Base-by-base conservation (phyloP, 768 basidiomycete genomes). In the Tylopilus felleus region DNA sequence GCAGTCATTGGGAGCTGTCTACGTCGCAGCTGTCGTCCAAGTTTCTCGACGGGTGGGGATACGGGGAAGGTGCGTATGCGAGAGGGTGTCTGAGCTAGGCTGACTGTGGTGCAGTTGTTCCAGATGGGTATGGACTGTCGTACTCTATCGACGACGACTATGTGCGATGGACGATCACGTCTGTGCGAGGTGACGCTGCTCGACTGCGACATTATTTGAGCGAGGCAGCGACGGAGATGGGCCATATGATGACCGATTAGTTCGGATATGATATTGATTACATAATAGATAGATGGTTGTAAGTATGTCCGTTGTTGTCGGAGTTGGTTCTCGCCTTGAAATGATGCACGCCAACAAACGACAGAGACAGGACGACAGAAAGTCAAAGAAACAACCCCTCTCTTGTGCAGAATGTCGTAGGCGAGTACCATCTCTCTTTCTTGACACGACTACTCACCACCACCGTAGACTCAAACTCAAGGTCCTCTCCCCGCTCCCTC, bases 21-120 rank as follows among this genome's bases (percentile, higher is more conserved):
- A 99, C 97, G 19, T 88, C 86, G 57, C 91, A 97, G 71, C 74
- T 98, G 53, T 87, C 85, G 47, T 86, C 83, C 41, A 77, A 77
- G 47, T 94, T 80, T 69, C 75, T 99, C 31, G 91, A 95, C 61
- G 93, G 93, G 21, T 98, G 96, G 96, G 97, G 96, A 14, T 98
- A 98, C 66, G 93, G 94, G 8, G 92, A 96, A 80, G 90, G 90
- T 91, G 54, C 35, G n/a, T 0, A 28, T 27, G 54, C 8, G 17
- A 1, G 33, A n/a, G 16, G 31, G 33, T 4, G 39, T 10, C 29
- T 25, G 14, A 40, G 35, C n/a, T 22, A 8, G 41, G 64, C 63
- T 64, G 53, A 55, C n/a, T 8, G 19, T 17, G 1, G 8, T 5
- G 16, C 55, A 89, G 95, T 98, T 27, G 94, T 97, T 0, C 79